These are phyloP conservation scores for Kappamyces sp. DNA, from an alignment of 192 early-diverging fungal genomes.

Conservation along the genomic window DNA sequence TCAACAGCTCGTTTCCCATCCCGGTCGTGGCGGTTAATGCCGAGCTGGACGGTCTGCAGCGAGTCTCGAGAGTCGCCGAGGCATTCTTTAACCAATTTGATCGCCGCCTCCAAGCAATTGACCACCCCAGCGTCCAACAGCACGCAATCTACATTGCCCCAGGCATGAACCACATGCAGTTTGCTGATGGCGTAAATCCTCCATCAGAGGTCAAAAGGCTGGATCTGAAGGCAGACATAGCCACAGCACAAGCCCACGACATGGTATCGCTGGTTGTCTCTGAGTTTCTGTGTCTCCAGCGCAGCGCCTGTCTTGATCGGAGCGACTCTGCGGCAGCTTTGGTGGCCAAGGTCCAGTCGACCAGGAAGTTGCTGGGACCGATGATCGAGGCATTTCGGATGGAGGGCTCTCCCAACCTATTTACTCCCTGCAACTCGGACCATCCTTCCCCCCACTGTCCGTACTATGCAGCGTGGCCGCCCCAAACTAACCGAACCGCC, in stretches of 20 bases:
- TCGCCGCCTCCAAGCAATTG: not conserved
- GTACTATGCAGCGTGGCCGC: slow-evolving; percentile 4
- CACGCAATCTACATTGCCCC: not conserved
- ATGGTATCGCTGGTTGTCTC: not conserved
- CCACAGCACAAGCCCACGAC: not conserved
- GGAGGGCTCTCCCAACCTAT: slow-evolving; percentile 5
- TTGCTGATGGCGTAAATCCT: not conserved
- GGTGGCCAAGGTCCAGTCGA: not conserved
- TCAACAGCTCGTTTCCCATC: not conserved
- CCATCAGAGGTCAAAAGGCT: not conserved
- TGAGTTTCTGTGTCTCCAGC: slow-evolving; percentile 2
- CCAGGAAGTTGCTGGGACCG: not conserved
- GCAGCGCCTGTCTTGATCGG: not conserved
- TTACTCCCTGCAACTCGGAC: slow-evolving; percentile 5
- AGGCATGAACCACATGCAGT: slow-evolving; percentile 7
- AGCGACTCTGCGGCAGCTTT: not conserved
- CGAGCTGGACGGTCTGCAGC: slow-evolving; percentile 1
- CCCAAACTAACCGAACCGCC: not conserved
- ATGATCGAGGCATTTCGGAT: slow-evolving; percentile 4
- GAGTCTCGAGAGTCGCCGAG: slow-evolving; percentile 2
- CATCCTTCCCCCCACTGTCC: slow-evolving; percentile 4
- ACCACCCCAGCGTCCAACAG: not conserved
- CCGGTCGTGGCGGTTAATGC: slow-evolving; percentile 2
- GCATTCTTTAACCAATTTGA: slow-evolving; percentile 8
- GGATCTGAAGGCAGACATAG: slow-evolving; percentile 4